Evolutionary conservation across 129 eudicot species (phyloP).

Genomic region (Pseudognaphalium luteoalbum): DNA sequence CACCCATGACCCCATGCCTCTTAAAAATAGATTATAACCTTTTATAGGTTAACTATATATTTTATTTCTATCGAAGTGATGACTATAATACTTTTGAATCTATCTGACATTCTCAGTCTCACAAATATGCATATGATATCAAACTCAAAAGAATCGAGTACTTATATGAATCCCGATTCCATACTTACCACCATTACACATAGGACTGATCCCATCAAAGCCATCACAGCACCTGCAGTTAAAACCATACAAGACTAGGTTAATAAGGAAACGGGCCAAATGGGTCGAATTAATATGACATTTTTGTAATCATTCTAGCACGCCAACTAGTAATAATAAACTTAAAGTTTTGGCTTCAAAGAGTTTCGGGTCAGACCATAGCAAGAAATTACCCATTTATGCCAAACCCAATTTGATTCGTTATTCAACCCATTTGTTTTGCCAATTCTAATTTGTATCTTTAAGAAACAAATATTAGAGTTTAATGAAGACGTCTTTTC

Average conservation of each 20-base stretch:
- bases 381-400: neutral
- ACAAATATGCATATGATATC: neutral
- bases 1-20: too few species aligned
- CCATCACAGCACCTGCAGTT: slow-evolving; percentile 66
- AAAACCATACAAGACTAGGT: slow-evolving; percentile 20
- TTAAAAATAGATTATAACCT: too few species aligned
- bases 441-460: neutral
- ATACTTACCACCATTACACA: slow-evolving; percentile 64
- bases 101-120: too few species aligned
- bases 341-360: too few species aligned
- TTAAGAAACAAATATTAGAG: neutral
- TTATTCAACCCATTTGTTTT: neutral
- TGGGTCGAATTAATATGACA: neutral
- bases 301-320: too few species aligned
- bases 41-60: too few species aligned
- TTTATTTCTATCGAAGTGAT: neutral
- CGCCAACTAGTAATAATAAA: too few species aligned
- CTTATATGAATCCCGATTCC: neutral
- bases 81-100: neutral
- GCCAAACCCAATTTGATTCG: neutral
- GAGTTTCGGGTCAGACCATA: neutral
- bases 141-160: slow-evolving; percentile 1
- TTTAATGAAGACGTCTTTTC: too few species aligned
- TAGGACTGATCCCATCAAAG: slow-evolving; percentile 65
- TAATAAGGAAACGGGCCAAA: neutral